Conservation (phyloP, 345 rosid species). For the thale cress (Arabidopsis thaliana) region DNA sequence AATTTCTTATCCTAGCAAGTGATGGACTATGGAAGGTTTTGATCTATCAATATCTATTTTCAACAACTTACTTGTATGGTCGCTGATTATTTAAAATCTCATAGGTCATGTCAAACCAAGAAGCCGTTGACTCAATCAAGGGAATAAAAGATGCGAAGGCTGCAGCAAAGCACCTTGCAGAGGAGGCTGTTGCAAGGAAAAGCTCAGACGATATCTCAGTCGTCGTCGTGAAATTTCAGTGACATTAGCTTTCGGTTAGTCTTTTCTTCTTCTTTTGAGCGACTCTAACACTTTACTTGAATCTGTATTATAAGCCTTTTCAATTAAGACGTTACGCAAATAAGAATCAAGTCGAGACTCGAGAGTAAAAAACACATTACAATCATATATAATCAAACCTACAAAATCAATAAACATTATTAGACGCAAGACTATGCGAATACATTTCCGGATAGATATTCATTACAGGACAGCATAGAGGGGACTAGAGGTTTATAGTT, state of each 20-base stretch:
- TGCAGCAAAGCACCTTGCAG: slow-evolving; percentile 86
- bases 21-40: slow-evolving; percentile 95
- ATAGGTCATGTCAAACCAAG: slow-evolving; percentile 92
- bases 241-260: slow-evolving; percentile 46
- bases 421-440: slow-evolving; percentile 15
- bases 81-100: slow-evolving; percentile 5
- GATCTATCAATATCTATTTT: slow-evolving; percentile 19
- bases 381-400: slow-evolving; percentile 19
- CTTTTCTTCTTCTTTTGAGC: slow-evolving; percentile 5
- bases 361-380: neutral
- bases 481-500: slow-evolving; percentile 14
- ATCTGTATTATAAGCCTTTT: slow-evolving; percentile 4
- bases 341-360: neutral
- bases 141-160: slow-evolving; percentile 72
- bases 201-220: slow-evolving; percentile 92
- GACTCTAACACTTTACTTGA: slow-evolving; percentile 19
- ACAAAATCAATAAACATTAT: slow-evolving; percentile 17
- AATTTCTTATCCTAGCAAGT: slow-evolving; percentile 79
- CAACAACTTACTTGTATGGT: slow-evolving; percentile 23
- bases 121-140: slow-evolving; percentile 72
- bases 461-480: slow-evolving; percentile 28
- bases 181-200: slow-evolving; percentile 74
- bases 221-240: slow-evolving; percentile 72
- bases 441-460: slow-evolving; percentile 20
- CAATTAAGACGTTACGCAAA: neutral